Evolutionary conservation across 345 rosid genomes (phyloP), one percentile per base, ranked within the genome.

Genomic region (Salix caprea): DNA sequence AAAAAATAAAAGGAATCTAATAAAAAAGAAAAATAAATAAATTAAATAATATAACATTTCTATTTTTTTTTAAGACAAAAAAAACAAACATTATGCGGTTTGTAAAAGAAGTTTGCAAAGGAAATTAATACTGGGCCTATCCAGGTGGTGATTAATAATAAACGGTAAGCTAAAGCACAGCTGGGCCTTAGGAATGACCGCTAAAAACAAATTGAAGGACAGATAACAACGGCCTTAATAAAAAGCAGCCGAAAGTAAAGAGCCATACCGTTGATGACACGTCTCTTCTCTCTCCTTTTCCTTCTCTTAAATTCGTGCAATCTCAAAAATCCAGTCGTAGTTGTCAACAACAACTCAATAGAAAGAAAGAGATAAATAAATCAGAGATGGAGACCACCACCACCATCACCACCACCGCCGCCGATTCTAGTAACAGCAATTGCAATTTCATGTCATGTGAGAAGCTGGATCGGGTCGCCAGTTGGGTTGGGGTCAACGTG

Each of bases 401-500:
- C 62, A 56, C 62, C 12, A 58, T 0, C 8, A 62, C 66, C 76
- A 71, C 24, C 32, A 37, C 39, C 15, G 69, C 12, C 77, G 32
- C 60, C 21, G 2, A 7, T 54, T 19, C 60, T 54, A 19, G 14
- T 14, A 46, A 34, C 74, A 84, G 28, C 76, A 67, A 32, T 76
- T 77, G 88, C 87, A 77, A 83, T 77, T 84, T 86, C 81, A 84
- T 87, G 71, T 83, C 91, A 18, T 88, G 91, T 79, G 89, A 88
- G 73, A 90, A 86, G 84, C 81, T 90, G 62, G 90, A 90, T 83
- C 82, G 88, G 40, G 79, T 85, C 24, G 94, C 91, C 50, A 82
- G 8, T 62, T 90, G 94, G 92, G 89, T 89, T 12, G 92, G 94
- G 21, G 73, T 83, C 64, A 89, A 76, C 86, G 83, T 89, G 42